A percentile compares a stretch with the other conserved stretches of the same genome.
Conservation (phyloP, 352 stramenopile species). For the Aphanomyces euteiches region DNA sequence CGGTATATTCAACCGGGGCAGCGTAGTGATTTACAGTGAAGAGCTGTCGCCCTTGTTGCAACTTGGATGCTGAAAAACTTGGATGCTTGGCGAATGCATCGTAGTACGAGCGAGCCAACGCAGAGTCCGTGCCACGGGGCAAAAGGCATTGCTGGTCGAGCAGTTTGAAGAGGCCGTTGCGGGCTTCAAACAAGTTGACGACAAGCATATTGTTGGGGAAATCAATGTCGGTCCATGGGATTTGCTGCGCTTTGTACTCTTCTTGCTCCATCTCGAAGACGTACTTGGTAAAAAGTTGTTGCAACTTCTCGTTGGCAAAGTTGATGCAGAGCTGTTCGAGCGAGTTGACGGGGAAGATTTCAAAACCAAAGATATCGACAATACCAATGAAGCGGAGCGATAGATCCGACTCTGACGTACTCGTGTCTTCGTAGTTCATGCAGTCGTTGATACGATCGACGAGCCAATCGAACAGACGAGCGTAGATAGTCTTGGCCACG, state of each 20-base stretch:
- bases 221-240: conserved; percentile 29
- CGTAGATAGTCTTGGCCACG: conserved; percentile 38
- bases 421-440: conserved; percentile 49
- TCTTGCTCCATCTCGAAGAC: conserved; percentile 37
- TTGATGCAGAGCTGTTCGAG: conserved; percentile 44
- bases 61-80: conserved; percentile 25
- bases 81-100: conserved; percentile 50
- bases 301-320: conserved; percentile 38
- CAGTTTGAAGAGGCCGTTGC: conserved; percentile 40
- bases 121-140: conserved; percentile 32
- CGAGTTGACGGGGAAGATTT: conserved; percentile 39
- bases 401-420: neutral
- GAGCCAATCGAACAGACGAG: conserved; percentile 41
- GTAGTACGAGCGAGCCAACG: conserved; percentile 31
- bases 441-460: conserved; percentile 41
- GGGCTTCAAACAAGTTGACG: conserved; percentile 46
- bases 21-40: conserved; percentile 32
- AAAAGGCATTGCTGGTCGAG: conserved; percentile 43
- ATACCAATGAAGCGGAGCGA: conserved; percentile 37
- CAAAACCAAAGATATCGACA: conserved; percentile 53
- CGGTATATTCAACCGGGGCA: conserved; percentile 23
- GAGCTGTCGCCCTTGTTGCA: conserved; percentile 21
- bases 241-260: conserved; percentile 30
- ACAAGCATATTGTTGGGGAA: conserved; percentile 39
- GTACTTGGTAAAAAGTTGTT: conserved; percentile 38